Evolutionary conservation across 768 basidiomycete genomes (phyloP), one percentile per base, ranked within the genome.

Genomic region (Suillus subalutaceus): DNA sequence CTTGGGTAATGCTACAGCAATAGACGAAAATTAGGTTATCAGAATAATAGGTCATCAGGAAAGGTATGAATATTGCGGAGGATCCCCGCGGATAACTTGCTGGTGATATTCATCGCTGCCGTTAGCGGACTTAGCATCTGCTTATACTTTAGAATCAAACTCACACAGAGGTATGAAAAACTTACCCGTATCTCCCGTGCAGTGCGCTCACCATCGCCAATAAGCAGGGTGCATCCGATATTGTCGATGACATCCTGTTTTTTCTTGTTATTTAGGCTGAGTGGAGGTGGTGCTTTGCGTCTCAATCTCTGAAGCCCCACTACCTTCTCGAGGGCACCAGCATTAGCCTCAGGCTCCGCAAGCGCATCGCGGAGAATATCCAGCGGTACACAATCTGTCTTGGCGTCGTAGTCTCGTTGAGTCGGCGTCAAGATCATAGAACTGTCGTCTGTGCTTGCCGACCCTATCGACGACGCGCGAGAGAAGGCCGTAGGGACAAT

Each of bases 381-480:
- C 9, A 32, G 8, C 30, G 53, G 18, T 20, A 6, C 18, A 20
- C 18, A 9, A 16, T 9, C 30, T 32, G 30, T 32, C 18, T 15
- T 55, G 18, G 50, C 16, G 18, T 56, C 62, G 20, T 61, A 41
- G 3, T 57, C 62, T 23, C 52, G 40, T 13, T 61, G 35, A 23
- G 44, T 43, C 9, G 64, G 67, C 6, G 67, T 53, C 26, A 43
- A 58, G 8, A 65, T 60, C 43, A 35, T 40, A 57, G 73, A 69
- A 3, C 52, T 55, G 5, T 57, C 71, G 0, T 67, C 68, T 2
- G 66, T 63, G 18, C n/a, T 46, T n/a, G 23, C 40, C 4, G 70
- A 71, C 7, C 44, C 40, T 5, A 50, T 66, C 1, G 63, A 63
- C 5, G 69, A 76, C 41, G 63, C 69, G 32, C 63, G 65, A 56